Evolutionary conservation across 345 rosid species (phyloP), one percentile per base, ranked within the genome.

Genomic region (Populus davidiana): DNA sequence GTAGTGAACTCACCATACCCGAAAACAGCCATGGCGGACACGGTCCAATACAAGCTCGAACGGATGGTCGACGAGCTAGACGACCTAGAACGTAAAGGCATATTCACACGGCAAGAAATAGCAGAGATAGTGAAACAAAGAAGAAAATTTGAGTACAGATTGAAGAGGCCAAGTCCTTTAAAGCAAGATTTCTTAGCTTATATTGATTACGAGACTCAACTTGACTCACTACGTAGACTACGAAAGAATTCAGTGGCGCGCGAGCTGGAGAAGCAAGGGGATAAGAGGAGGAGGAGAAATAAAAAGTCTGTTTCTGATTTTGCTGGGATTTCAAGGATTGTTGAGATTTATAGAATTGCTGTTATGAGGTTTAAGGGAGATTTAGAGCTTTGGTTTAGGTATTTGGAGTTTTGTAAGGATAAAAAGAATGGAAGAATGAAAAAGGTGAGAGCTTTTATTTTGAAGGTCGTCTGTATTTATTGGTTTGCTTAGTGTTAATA

Each of bases 111-210:
- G 63, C 83, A 77, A 1, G 99, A 93, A 85, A 90, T 93, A 56
- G 83, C 89, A 2, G 98, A 92, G 85, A 94, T 96, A 25, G 96
- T 92, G 3, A 96, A 91, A 80, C 91, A 89, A 85, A 88, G 98
- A 0, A 94, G 97, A 52, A 94, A 94, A 86, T 92, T 91, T 83
- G 98, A 96, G 90, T 96, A 96, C 85, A 80, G 97, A 65, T 79
- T 96, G 59, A 91, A 96, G 91, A 86, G 98, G 0, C 98, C 92
- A 36, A 91, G 97, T 78, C 98, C 98, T 0, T 85, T 94, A 52
- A 96, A 96, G 82, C 87, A 91, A 70, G 98, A 96, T 79, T 94
- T 79, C 82, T 33, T 94, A 52, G 88, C 97, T 20, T 96, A 91
- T 75, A 87, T 96, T 36, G 99, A 92, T 21, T 92, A 94, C 79